Conservation (phyloP, 768 basidiomycete species). For the Neoboletus magnificus region DNA sequence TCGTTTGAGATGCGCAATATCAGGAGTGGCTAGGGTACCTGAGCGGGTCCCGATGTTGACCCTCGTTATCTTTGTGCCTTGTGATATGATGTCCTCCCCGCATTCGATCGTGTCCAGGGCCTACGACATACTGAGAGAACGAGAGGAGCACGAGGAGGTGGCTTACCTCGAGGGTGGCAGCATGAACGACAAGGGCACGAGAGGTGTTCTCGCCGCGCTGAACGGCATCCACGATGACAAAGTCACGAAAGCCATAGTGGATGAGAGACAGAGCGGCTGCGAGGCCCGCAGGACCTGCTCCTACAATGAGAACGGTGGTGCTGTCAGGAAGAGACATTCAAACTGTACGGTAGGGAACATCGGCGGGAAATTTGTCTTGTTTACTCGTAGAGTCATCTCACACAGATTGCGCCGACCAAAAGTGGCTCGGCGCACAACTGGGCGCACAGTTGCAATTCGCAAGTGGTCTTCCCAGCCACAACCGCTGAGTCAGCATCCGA, state of each 20-base stretch:
- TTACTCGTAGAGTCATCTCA: no score
- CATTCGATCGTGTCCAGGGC: slow-evolving; percentile 44
- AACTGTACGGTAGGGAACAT: neutral
- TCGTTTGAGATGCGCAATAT: slow-evolving; percentile 35
- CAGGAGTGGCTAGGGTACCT: slow-evolving; percentile 21
- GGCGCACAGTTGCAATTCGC: no score
- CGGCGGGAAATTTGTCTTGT: no score
- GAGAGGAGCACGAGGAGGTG: neutral
- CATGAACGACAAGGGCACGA: slow-evolving; percentile 47
- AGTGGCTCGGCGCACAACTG: no score
- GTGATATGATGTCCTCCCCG: slow-evolving; percentile 37
- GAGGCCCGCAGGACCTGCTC: slow-evolving; percentile 50
- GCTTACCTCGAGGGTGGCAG: slow-evolving; percentile 52
- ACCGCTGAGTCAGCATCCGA: no score
- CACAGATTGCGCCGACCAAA: no score
- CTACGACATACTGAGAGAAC: neutral
- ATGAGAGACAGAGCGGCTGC: slow-evolving; percentile 46
- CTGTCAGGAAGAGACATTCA: slow-evolving; percentile 33
- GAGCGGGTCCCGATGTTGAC: slow-evolving; percentile 34
- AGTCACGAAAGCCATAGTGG: slow-evolving; percentile 38
- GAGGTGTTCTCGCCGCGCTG: slow-evolving; percentile 38
- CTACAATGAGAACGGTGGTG: slow-evolving; percentile 48
- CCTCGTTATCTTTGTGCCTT: slow-evolving; percentile 32
- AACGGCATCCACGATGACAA: slow-evolving; percentile 44
- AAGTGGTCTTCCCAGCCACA: no score